Evolutionary conservation across 495 filamentous ascomycete species (phyloP), one percentile per base, ranked within the genome.

Genomic region (Daldinia bambusicola): DNA sequence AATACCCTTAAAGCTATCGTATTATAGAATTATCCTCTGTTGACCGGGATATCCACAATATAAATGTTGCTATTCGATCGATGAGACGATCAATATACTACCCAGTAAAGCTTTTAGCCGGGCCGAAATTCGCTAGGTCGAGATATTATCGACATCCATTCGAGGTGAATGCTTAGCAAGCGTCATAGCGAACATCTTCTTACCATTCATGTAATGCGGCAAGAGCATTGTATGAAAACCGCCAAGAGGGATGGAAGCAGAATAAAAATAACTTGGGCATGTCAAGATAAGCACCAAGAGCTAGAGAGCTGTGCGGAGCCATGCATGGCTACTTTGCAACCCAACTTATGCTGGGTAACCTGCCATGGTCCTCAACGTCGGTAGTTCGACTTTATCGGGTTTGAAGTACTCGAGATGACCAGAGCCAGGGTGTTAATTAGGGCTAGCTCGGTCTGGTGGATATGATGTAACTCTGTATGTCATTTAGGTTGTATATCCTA

Each of bases 231-330:
- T 67, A 55, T 55, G 67, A 70, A 64, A 62, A 62, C 43, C 22
- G 30, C 36, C 9, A 43, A 52, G 14, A 41, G 20, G 37, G 52
- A 22, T 60, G 45, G 20, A 57, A 59, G 37, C 22, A 16, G 38
- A n/a, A 63, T 72, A 68, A 67, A 67, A 69, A 69, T 69, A 72
- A 55, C 61, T 8, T n/a, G 48, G 32, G 9, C 43, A 32, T 62
- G 55, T 67, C 56, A 52, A 40, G 16, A 67, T 56, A 57, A 60
- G 51, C 50, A 67, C 34, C 36, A 57, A 51, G 4, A 20, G 50
- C 50, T 32, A 48, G 52, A 32, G 22, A 70, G 34, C 16, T 41
- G 30, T 50, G 40, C 55, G 45, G 52, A n/a, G 12, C 16, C 37
- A 65, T 59, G 53, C 38, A 55, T 45, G 20, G 9, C 41, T 18